Percentiles rank a stretch among this genome's conserved stretches.
These are phyloP conservation scores for Aspergillus mulundensis DNA, from an alignment of 495 filamentous ascomycete genomes.

Conservation along the genomic window DNA sequence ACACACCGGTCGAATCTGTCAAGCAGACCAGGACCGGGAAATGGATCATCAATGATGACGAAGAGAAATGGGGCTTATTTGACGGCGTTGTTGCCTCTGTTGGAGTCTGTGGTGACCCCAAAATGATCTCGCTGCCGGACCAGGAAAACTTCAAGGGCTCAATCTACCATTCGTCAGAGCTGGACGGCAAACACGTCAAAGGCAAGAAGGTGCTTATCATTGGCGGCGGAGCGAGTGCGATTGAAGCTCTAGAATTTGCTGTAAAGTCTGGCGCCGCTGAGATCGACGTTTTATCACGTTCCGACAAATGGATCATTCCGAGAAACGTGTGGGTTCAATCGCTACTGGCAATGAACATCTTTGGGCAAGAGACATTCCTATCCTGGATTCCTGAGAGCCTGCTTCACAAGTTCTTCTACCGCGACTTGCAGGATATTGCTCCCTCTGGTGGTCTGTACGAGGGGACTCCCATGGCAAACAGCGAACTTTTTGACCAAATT, in stretches of 20 bases:
- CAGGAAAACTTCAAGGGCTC: conserved; percentile 63
- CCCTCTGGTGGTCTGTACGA: conserved; percentile 71
- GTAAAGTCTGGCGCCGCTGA: conserved; percentile 59
- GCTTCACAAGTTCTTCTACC: conserved; percentile 77
- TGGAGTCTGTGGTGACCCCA: conserved; percentile 75
- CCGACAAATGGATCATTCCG: conserved; percentile 88
- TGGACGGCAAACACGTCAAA: conserved; percentile 66
- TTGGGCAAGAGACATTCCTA: conserved; percentile 68
- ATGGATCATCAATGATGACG: conserved; percentile 81
- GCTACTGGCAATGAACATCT: conserved; percentile 71
- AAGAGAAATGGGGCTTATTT: conserved; percentile 61
- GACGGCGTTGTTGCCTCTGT: conserved; percentile 75
- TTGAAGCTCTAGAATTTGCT: conserved; percentile 81
- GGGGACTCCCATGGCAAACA: conserved; percentile 80
- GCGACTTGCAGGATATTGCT: conserved; percentile 73
- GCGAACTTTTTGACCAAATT: conserved; percentile 71
- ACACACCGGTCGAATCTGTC: conserved; percentile 62
- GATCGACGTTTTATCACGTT: conserved; percentile 69
- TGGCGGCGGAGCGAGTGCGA: conserved; percentile 75
- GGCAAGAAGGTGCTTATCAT: conserved; percentile 72
- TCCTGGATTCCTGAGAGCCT: conserved; percentile 75
- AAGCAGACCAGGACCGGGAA: conserved; percentile 63
- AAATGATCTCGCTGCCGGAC: conserved; percentile 62
- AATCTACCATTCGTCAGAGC: conserved; percentile 68
- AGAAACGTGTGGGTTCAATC: conserved; percentile 71